Evolutionary conservation across 2,329 filamentous ascomycete species (phyloP), one percentile per base, ranked within the genome.

Genomic region (Escovopsis sp.): DNA sequence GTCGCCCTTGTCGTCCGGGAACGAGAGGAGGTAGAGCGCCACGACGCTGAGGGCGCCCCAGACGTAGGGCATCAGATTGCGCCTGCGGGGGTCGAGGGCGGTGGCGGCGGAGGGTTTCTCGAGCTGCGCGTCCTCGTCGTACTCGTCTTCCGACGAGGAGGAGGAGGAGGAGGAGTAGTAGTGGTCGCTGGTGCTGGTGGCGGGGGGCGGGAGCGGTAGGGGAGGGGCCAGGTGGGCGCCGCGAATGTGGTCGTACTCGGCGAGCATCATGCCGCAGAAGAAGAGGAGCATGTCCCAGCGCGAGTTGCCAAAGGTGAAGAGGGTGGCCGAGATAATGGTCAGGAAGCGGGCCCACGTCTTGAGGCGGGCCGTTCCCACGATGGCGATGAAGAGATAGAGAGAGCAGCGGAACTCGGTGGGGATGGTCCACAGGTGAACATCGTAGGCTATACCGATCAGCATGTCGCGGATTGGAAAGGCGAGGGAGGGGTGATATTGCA

Each of bases 391-490:
- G 9, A 78, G 63, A 45, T 72, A 63, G 53, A 79, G 66, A 3
- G 72, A 75, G 54, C 69, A 72, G 45, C 70, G 64, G 51, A 74
- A 76, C 54, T 79, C 75, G 38, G 76, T 66, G 3, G 75, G 74
- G 36, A 79, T 77, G 5, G 75, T 78, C 75, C 75, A 79, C 23
- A 78, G 57, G 47, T 79, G 75, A 26, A 72, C 64, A 50, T 77
- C 72, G 50, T 76, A 74, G 19, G 56, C 62, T 55, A 32, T 32
- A 11, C 8, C 4, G 28, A 32, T 32, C 8, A 11, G 28, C 3
- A 9, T 32, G n/a, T 35, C 11, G 15, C 9, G n/a, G 19, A 37
- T 26, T 26, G 7, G 12, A 38, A 10, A 15, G 36, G 15, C 15
- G 15, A 15, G 15, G 15, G 15, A 15, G 15, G 15, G 15, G 15